A percentile compares a stretch with the other conserved stretches of the same genome.
phyloP scores from a whole-genome alignment of 345 rosid genomes.

The Eucalyptus erythrocorys region DNA sequence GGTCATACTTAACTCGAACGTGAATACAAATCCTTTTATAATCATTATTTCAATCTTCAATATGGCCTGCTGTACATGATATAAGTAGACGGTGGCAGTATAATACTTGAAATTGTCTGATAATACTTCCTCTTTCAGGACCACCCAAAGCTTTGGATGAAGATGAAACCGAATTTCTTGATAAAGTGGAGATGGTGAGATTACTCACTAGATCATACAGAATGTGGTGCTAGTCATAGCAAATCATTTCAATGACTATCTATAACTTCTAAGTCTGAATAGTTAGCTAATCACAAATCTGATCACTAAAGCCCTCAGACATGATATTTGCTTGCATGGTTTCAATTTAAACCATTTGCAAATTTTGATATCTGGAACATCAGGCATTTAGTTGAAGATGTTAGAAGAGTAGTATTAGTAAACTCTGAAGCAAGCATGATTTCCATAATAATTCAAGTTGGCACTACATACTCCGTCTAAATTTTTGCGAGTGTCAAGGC shows the following conservation, averaged over 20 bases:
- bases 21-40: not conserved
- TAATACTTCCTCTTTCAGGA: constrained; percentile 27
- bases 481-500: not conserved
- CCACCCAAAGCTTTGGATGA: constrained; percentile 98
- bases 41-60: not conserved
- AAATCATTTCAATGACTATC: not conserved
- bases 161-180: constrained; percentile 97
- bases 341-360: not conserved
- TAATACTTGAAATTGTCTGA: not conserved
- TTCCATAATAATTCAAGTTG: not conserved
- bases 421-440: not conserved
- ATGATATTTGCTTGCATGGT: not conserved
- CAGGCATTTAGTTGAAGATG: not conserved
- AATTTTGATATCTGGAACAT: not conserved
- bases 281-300: not conserved
- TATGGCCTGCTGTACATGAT: not conserved
- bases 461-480: not conserved
- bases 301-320: not conserved
- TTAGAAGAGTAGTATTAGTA: not conserved
- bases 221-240: not conserved
- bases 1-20: not conserved
- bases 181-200: constrained; percentile 67
- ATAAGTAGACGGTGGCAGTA: not conserved
- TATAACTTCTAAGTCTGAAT: not conserved
- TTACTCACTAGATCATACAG: not conserved